These are phyloP conservation scores for Botrytis tulipae DNA, from an alignment of 2,329 filamentous ascomycete genomes.

Conservation along the genomic window DNA sequence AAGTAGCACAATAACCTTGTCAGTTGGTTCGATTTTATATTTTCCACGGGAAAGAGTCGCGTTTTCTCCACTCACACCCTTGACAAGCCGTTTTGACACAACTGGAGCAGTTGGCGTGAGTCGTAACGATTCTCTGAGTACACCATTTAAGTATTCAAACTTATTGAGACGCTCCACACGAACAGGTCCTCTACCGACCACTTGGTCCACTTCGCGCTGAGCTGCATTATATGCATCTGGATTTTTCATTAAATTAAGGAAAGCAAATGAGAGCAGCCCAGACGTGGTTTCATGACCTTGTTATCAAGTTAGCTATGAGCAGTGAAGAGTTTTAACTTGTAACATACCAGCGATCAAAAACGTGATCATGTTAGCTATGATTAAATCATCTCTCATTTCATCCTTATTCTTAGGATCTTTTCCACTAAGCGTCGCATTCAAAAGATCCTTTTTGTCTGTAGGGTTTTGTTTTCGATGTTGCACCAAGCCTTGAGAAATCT, in stretches of 20 bases:
- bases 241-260: constrained; percentile 52
- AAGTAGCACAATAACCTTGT: constrained; percentile 51
- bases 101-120: constrained; percentile 58
- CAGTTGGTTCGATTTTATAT: constrained; percentile 45
- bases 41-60: constrained; percentile 37
- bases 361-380: constrained; percentile 68
- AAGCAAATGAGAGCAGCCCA: constrained; percentile 49
- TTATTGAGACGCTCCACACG: constrained; percentile 48
- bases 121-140: constrained; percentile 65
- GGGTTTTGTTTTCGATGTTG: constrained; percentile 55
- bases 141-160: constrained; percentile 63
- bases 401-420: constrained; percentile 64
- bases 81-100: constrained; percentile 49
- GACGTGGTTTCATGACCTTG: constrained; percentile 65
- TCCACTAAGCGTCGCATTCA: constrained; percentile 66
- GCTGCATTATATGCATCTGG: constrained; percentile 47
- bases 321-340: neutral
- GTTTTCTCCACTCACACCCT: constrained; percentile 41
- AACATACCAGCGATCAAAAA: constrained; percentile 54
- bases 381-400: constrained; percentile 57
- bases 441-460: constrained; percentile 59
- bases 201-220: constrained; percentile 51
- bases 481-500: constrained; percentile 56
- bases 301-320: constrained; percentile 47
- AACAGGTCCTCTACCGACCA: constrained; percentile 49